Evolutionary conservation across 2,329 filamentous ascomycete species (phyloP), one percentile per base, ranked within the genome.

Genomic region (Truncatella angustata): DNA sequence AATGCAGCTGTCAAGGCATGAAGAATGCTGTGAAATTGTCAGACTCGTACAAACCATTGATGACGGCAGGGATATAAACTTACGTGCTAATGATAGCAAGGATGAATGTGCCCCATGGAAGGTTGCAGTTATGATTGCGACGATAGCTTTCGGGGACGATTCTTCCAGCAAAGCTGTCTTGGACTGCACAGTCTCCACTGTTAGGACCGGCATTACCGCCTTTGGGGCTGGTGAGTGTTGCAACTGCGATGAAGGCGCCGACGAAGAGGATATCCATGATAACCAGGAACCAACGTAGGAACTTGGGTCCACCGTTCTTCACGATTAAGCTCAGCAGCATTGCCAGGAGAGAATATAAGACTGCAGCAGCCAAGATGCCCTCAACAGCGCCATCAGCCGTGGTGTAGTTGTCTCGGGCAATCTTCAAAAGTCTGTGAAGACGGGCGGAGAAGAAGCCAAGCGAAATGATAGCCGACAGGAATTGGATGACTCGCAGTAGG

Each of bases 31-130:
- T n/a, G n/a, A n/a, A n/a, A n/a, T n/a, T n/a, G n/a, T n/a, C n/a
- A n/a, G n/a, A n/a, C n/a, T n/a, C n/a, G n/a, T n/a, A n/a, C n/a
- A n/a, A n/a, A n/a, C n/a, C n/a, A n/a, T n/a, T n/a, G n/a, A n/a
- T n/a, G n/a, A n/a, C n/a, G n/a, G n/a, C n/a, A n/a, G n/a, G n/a
- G 11, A 12, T n/a, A 16, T n/a, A 26, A 40, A 71, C 71, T 69
- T 64, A 74, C 71, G 71, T 74, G 68, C 68, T 73, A 50, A 74
- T 58, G 40, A 75, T 74, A 6, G 72, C 72, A 52, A 74, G 50
- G 9, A 73, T 65, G 53, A 76, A 76, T 0, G 70, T 73, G 0
- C 69, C 72, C 60, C 70, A 73, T 1, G 71, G 70, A 30, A 76
- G 51, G 37, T 69, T 67, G 56, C 73, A 76, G 50, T 66, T 61